Base-by-base conservation (phyloP, 805 yeast genomes). In the Kazachstania viticola region DNA sequence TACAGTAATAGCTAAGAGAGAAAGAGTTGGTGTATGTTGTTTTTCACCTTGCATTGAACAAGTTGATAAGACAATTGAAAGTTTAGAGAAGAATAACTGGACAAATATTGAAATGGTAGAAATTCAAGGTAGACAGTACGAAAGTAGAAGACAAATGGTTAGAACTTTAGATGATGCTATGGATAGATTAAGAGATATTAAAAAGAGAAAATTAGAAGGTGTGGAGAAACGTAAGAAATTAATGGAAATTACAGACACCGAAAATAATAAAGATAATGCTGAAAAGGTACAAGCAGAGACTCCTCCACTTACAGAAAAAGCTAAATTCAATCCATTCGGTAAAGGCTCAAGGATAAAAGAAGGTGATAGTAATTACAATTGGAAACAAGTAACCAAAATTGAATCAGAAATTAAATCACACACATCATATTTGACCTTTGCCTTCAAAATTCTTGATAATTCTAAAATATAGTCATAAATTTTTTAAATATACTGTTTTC, bases 1-100 rank as follows among this genome's bases (percentile, higher is more conserved):
- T 9, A 31, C 44, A 2, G 93, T 80, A 1, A 66, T 81, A 12
- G 60, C 79, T 7, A 54, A 60, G 7, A 59, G 59, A 14, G 62
- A 65, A 34, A 63, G 65, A 17, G 81, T 75, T 15, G 75, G 80
- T 3, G 68, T 91, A 33, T 91, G 99, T 58, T 91, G 98, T 57
- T 91, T 91, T 51, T 82, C 94, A 25, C 99, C 99, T 8, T 91
- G 99, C 57, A 81, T 91, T 29, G 99, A 91, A 58, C 99, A 91
- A 60, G 98, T 91, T 3, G 79, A 79, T 36, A 78, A 81, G 51
- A 82, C 97, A 0, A 74, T 88, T 9, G 78, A 72, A 41, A 78
- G 81, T 0, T 60, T 91, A 36, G 75, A 78, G 42, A 68, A 63
- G 21, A 54, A 75, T 27, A 95, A 94, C 1, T 91, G 96, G 95